A percentile compares a stretch with the other conserved stretches of the same genome.
phyloP scores from a whole-genome alignment of 352 stramenopile genomes.

The Thalassiosira livingstoniorum region DNA sequence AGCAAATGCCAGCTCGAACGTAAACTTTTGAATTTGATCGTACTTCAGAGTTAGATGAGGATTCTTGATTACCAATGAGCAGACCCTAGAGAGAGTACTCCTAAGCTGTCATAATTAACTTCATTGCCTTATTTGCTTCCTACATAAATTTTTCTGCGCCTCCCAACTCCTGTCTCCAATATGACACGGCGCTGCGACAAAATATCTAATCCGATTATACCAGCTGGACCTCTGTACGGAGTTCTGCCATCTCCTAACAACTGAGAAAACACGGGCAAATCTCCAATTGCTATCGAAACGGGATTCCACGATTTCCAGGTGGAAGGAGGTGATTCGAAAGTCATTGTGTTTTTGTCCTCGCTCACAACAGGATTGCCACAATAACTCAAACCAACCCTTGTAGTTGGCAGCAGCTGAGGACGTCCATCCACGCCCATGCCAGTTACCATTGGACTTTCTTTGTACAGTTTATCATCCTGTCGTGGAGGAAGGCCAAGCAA shows the following conservation, averaged over 20 bases:
- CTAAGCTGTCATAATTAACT: too few species aligned
- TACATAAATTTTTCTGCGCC: constrained; percentile 64
- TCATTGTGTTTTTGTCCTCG: constrained; percentile 36
- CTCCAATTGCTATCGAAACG: constrained; percentile 67
- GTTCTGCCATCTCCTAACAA: constrained; percentile 75
- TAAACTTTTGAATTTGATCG: too few species aligned
- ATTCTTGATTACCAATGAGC: too few species aligned
- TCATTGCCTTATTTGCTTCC: constrained; percentile 17
- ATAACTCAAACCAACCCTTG: constrained; percentile 68
- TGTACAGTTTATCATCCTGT: constrained; percentile 57
- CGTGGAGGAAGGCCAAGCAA: constrained; percentile 64
- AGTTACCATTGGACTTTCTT: constrained; percentile 57
- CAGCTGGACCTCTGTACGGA: constrained; percentile 71
- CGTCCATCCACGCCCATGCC: constrained; percentile 76
- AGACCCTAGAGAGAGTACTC: too few species aligned
- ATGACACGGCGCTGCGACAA: constrained; percentile 76
- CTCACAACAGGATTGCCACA: constrained; percentile 59
- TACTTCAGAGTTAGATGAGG: too few species aligned
- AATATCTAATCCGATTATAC: constrained; percentile 79
- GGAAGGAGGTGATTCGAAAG: constrained; percentile 62
- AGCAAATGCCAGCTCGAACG: too few species aligned
- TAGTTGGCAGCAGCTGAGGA: constrained; percentile 61
- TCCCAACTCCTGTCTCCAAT: constrained; percentile 63
- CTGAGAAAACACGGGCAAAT: constrained; percentile 75
- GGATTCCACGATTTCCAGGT: constrained; percentile 71